phyloP scores from a whole-genome alignment of 1,139 yeast genomes.

The Debaryomyces udenii region DNA sequence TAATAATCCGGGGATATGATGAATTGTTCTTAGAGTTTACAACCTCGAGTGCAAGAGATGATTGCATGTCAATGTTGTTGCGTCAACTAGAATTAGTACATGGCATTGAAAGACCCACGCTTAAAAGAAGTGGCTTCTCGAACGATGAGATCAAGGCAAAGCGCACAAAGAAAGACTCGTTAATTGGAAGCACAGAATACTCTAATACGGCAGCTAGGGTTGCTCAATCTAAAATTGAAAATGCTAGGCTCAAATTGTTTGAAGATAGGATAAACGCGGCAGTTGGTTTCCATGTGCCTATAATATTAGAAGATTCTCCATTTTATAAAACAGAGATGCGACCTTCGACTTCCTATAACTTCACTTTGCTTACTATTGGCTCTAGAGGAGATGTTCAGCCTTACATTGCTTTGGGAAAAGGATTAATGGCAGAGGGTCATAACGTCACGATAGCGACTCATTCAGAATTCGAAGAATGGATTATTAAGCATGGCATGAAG shows the following conservation, averaged over 20 bases:
- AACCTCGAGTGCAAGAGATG: slow-evolving; percentile 67
- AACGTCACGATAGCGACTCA: slow-evolving; percentile 84
- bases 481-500: slow-evolving; percentile 62
- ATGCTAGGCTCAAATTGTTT: slow-evolving; percentile 61
- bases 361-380: slow-evolving; percentile 85
- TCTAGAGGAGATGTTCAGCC: slow-evolving; percentile 98
- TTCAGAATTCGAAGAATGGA: slow-evolving; percentile 76
- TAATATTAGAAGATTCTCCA: slow-evolving; percentile 68
- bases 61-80: slow-evolving; percentile 60
- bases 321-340: slow-evolving; percentile 52
- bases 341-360: slow-evolving; percentile 56
- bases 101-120: slow-evolving; percentile 29
- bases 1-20: slow-evolving; percentile 73
- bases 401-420: slow-evolving; percentile 85
- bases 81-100: slow-evolving; percentile 50
- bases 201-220: slow-evolving; percentile 4
- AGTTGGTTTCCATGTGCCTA: slow-evolving; percentile 66
- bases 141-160: not conserved
- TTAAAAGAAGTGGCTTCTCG: slow-evolving; percentile 13
- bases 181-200: not conserved
- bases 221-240: slow-evolving; percentile 34
- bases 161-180: not conserved
- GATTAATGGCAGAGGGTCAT: slow-evolving; percentile 79
- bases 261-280: slow-evolving; percentile 63
- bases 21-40: slow-evolving; percentile 79